Evolutionary conservation across 176 grass and related monocot species (phyloP).

Genomic region (bread wheat (Triticum aestivum)): DNA sequence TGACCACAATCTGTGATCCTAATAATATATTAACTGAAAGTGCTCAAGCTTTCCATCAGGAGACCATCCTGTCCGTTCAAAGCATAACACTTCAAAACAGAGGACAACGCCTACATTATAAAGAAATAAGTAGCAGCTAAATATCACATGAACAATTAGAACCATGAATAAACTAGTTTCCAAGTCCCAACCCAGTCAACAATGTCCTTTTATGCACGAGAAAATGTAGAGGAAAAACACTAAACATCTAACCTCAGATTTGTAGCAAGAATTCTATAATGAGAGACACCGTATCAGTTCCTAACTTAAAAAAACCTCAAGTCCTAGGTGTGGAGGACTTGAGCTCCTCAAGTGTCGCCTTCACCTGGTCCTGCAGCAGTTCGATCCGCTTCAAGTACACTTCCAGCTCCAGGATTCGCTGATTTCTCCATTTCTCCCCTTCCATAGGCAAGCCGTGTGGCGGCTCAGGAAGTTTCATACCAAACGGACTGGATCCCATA

Average conservation of each 20-base stretch:
- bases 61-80: not conserved
- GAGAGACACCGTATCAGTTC: conserved; percentile 13
- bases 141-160: conserved; percentile 48
- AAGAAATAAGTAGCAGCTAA: conserved; percentile 19
- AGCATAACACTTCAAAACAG: conserved; percentile 10
- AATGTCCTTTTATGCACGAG: conserved; percentile 44
- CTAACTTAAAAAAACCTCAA: conserved; percentile 29
- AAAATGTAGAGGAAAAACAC: conserved; percentile 28
- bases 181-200: conserved; percentile 31
- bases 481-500: conserved; percentile 36
- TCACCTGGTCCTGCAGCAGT: conserved; percentile 70
- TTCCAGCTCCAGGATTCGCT: conserved; percentile 85
- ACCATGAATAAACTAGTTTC: conserved; percentile 35
- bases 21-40: conserved; percentile 18
- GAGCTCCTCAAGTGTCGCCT: conserved; percentile 65
- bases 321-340: conserved; percentile 47
- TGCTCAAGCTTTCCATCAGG: conserved; percentile 25
- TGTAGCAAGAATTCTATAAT: conserved; percentile 27
- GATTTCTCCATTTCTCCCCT: conserved; percentile 79
- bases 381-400: conserved; percentile 95
- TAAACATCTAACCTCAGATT: conserved; percentile 40
- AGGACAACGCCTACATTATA: conserved; percentile 22
- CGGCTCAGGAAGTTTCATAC: conserved; percentile 10
- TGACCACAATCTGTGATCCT: conserved; percentile 22
- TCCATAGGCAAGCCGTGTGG: conserved; percentile 38